Conservation (phyloP, 2,329 filamentous ascomycete genomes). For the Trichophyton schoenleinii region DNA sequence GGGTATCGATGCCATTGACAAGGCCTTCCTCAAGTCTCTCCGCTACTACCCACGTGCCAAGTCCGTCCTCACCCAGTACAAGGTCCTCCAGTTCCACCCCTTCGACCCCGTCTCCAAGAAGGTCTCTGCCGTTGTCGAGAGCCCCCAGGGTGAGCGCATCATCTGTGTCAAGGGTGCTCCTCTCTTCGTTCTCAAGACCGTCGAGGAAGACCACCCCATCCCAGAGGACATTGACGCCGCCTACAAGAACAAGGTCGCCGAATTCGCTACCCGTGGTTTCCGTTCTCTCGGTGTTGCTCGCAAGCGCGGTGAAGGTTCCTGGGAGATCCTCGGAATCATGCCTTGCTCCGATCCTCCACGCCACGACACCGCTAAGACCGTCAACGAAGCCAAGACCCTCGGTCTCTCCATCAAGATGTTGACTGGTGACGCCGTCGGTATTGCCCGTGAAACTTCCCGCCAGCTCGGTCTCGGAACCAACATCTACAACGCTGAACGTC, state of each 20-base stretch:
- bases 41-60: slow-evolving; percentile 74
- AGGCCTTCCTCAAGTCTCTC: slow-evolving; percentile 81
- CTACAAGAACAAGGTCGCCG: slow-evolving; percentile 86
- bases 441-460: slow-evolving; percentile 80
- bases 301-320: slow-evolving; percentile 66
- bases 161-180: slow-evolving; percentile 86
- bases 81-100: slow-evolving; percentile 70
- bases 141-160: slow-evolving; percentile 69
- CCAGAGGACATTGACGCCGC: slow-evolving; percentile 63
- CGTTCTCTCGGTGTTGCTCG: slow-evolving; percentile 86
- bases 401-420: slow-evolving; percentile 93
- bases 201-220: slow-evolving; percentile 72
- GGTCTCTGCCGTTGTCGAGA: slow-evolving; percentile 71
- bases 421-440: slow-evolving; percentile 87
- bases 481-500: slow-evolving; percentile 84
- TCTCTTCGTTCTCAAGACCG: slow-evolving; percentile 73
- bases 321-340: slow-evolving; percentile 93
- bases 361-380: slow-evolving; percentile 79
- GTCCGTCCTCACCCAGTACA: slow-evolving; percentile 67
- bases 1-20: slow-evolving; percentile 89
- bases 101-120: slow-evolving; percentile 94
- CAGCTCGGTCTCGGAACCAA: slow-evolving; percentile 87
- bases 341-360: slow-evolving; percentile 85
- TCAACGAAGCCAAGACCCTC: slow-evolving; percentile 76
- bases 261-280: slow-evolving; percentile 87